These are phyloP conservation scores for Stagonosporopsis cucurbitacearum DNA, from an alignment of 2,329 filamentous ascomycete genomes.

Conservation along the genomic window DNA sequence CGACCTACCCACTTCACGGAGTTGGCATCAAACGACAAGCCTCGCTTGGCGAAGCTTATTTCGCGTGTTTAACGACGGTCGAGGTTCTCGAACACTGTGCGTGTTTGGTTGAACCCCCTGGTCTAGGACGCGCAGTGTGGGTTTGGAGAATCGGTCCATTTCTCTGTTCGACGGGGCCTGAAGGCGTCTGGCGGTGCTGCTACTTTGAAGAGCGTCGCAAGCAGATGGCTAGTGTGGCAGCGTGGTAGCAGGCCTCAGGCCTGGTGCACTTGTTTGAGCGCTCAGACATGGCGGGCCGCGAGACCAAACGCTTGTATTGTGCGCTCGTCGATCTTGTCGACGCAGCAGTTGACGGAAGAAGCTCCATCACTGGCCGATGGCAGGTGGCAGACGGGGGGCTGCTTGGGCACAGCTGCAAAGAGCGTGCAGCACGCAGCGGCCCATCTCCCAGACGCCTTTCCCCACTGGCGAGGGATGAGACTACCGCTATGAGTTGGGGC, in stretches of 20 bases:
- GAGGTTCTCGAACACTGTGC: constrained; percentile 7
- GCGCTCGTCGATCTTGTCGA: background rate
- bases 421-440: constrained; percentile 1
- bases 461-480: constrained; percentile 12
- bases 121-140: constrained; percentile 7
- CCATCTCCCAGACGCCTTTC: constrained; percentile 11
- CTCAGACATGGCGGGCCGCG: background rate
- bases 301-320: constrained; percentile 3
- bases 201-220: background rate
- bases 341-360: background rate
- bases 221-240: background rate
- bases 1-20: constrained; percentile 7
- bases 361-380: constrained; percentile 7
- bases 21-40: constrained; percentile 26
- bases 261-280: constrained; percentile 3
- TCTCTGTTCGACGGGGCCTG: constrained; percentile 6
- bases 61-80: background rate
- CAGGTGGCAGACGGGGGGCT: background rate
- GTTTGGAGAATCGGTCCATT: constrained; percentile 10
- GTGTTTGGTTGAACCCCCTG: constrained; percentile 2
- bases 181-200: constrained; percentile 3
- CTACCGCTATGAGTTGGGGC: constrained; percentile 15
- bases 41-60: constrained; percentile 43
- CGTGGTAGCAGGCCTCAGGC: constrained; percentile 9
- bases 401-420: background rate